Percentiles rank a stretch among this genome's conserved stretches.
These are phyloP conservation scores for Phyllostachys edulis DNA, from an alignment of 176 grass and related monocot species.

Conservation along the genomic window DNA sequence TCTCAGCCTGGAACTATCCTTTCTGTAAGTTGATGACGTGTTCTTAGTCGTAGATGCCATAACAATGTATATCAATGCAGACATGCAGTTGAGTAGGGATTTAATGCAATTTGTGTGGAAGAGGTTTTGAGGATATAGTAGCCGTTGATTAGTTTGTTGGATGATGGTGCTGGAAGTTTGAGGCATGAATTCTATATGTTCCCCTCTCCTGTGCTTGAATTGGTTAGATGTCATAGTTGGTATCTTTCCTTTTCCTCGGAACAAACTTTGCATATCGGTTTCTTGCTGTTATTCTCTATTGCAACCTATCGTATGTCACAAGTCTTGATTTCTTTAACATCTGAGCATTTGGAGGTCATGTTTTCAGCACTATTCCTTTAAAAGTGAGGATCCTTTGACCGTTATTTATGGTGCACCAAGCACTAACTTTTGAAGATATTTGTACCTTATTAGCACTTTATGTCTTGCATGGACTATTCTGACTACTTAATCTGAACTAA, in stretches of 20 bases:
- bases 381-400: neutral
- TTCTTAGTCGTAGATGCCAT: neutral
- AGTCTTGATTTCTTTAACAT: constrained; percentile 13
- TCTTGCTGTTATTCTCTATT: neutral
- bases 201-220: neutral
- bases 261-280: neutral
- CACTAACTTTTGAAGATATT: neutral
- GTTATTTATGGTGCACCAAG: neutral
- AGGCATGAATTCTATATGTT: constrained; percentile 16
- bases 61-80: neutral
- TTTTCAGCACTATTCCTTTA: neutral
- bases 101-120: neutral
- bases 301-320: neutral
- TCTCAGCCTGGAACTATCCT: constrained; percentile 97
- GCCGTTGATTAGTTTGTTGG: neutral
- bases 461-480: neutral
- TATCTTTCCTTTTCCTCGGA: constrained; percentile 20
- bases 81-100: neutral
- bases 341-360: neutral
- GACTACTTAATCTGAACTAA: neutral
- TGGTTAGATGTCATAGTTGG: neutral
- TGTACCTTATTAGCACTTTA: neutral
- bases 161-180: neutral
- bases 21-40: constrained; percentile 55
- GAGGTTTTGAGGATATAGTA: neutral